Evolutionary conservation across 139 green algal genomes (phyloP).

Genomic region (Coelastrella sp.): DNA sequence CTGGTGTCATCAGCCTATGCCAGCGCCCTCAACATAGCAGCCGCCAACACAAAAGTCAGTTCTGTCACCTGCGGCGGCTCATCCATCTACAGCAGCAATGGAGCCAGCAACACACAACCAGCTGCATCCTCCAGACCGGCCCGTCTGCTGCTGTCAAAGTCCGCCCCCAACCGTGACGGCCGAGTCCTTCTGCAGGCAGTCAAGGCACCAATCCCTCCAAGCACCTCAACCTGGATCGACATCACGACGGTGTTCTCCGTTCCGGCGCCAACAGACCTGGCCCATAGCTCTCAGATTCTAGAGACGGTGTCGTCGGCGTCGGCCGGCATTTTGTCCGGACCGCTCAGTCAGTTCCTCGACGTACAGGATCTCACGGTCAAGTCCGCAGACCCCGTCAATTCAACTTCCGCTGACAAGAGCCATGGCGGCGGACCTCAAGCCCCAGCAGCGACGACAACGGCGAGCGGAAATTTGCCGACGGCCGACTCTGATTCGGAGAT

Average conservation of each 20-base stretch:
- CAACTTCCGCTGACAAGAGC: background rate
- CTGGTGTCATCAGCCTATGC: background rate
- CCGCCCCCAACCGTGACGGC: background rate
- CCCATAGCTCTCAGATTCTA: background rate
- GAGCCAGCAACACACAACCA: background rate
- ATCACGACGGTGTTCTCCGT: slow-evolving; percentile 31
- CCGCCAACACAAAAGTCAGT: background rate
- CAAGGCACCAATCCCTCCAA: background rate
- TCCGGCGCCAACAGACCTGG: background rate
- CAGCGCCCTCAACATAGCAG: background rate
- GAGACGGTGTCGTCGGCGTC: slow-evolving; percentile 4
- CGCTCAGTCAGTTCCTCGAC: slow-evolving; percentile 24
- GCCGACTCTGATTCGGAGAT: background rate
- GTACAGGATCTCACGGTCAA: slow-evolving; percentile 23
- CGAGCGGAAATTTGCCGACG: background rate
- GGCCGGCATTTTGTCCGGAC: slow-evolving; percentile 7
- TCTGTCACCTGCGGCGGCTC: slow-evolving; percentile 1
- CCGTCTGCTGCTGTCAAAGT: background rate
- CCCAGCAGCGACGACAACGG: background rate
- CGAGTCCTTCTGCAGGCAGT: background rate
- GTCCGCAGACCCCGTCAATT: background rate
- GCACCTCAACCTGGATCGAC: background rate
- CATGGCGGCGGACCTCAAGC: background rate
- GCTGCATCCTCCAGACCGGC: background rate
- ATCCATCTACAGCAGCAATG: background rate